These are phyloP conservation scores for Misopates orontium DNA, from an alignment of 257 asterid species.

Conservation along the genomic window DNA sequence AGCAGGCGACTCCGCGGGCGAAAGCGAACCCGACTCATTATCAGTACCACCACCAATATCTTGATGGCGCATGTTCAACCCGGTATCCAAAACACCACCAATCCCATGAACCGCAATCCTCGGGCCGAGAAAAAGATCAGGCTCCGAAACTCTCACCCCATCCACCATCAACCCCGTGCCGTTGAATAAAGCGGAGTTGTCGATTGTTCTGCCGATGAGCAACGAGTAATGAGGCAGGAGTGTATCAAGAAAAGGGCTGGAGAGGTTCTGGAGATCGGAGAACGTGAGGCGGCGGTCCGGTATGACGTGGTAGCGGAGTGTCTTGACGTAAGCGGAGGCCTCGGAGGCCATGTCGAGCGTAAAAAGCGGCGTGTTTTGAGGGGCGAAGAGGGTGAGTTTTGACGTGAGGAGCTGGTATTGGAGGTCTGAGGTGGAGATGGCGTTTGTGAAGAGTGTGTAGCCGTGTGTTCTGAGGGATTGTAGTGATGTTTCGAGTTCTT, in stretches of 20 bases:
- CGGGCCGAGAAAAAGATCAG: conserved; percentile 60
- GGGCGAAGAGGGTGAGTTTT: conserved; percentile 59
- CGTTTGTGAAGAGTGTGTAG: conserved; percentile 63
- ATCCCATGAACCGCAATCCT: conserved; percentile 57
- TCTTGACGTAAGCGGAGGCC: conserved; percentile 52
- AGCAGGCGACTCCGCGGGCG: conserved; percentile 28
- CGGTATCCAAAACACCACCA: conserved; percentile 55
- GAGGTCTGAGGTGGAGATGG: conserved; percentile 63
- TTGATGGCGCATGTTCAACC: conserved; percentile 36
- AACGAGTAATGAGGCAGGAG: conserved; percentile 59
- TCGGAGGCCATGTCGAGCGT: conserved; percentile 59
- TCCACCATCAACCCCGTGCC: conserved; percentile 38
- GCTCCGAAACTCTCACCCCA: conserved; percentile 48
- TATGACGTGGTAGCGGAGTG: conserved; percentile 61
- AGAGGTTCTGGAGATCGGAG: conserved; percentile 43
- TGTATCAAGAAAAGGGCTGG: conserved; percentile 58
- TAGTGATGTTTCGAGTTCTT: conserved; percentile 37
- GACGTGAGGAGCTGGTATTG: conserved; percentile 48
- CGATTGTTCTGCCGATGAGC: conserved; percentile 31
- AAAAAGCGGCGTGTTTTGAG: conserved; percentile 43
- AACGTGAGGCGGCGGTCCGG: conserved; percentile 48
- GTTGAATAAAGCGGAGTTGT: not conserved
- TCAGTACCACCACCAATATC: conserved; percentile 24
- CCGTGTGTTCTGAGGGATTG: conserved; percentile 43
- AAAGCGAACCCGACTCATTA: conserved; percentile 16